Conservation (phyloP, 75 land plant species). For the Pinus taeda region DNA sequence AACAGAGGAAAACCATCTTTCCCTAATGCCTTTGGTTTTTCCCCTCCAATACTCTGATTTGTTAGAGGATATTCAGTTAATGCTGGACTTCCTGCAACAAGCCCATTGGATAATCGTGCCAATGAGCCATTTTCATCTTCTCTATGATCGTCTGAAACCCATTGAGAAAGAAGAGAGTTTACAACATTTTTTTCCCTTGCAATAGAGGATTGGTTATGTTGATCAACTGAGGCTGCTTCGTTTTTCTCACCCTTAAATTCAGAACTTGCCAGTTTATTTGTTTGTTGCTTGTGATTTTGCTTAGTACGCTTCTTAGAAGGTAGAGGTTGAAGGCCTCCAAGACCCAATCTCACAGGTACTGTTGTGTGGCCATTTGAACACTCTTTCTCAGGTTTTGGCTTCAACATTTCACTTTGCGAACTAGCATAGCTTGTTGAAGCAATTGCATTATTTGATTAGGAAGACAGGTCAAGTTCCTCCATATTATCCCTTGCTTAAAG, state of each 20-base stretch:
- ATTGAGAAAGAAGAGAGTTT: constrained; percentile 29
- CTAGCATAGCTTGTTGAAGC: background rate
- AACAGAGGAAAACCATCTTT: too few relatives aligned
- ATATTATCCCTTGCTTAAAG: too few relatives aligned
- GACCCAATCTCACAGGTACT: constrained; percentile 75
- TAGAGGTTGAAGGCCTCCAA: constrained; percentile 64
- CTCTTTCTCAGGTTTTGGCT: background rate
- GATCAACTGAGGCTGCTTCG: background rate
- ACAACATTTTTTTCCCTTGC: constrained; percentile 36
- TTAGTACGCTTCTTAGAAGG: constrained; percentile 25
- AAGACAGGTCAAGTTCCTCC: background rate
- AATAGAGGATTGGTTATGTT: constrained; percentile 23
- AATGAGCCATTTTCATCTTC: constrained; percentile 2
- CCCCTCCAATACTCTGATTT: too few relatives aligned
- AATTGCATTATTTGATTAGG: background rate
- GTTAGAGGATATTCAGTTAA: too few relatives aligned
- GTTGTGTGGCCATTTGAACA: background rate
- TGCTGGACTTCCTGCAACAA: background rate
- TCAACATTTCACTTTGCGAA: constrained; percentile 1
- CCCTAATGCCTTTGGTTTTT: too few relatives aligned
- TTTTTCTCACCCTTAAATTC: background rate
- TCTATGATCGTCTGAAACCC: background rate
- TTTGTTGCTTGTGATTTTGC: background rate
- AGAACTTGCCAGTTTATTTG: background rate
- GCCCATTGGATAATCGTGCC: background rate